Conservation (phyloP, 2,329 filamentous ascomycete species). For the Penicillium oxalicum region DNA sequence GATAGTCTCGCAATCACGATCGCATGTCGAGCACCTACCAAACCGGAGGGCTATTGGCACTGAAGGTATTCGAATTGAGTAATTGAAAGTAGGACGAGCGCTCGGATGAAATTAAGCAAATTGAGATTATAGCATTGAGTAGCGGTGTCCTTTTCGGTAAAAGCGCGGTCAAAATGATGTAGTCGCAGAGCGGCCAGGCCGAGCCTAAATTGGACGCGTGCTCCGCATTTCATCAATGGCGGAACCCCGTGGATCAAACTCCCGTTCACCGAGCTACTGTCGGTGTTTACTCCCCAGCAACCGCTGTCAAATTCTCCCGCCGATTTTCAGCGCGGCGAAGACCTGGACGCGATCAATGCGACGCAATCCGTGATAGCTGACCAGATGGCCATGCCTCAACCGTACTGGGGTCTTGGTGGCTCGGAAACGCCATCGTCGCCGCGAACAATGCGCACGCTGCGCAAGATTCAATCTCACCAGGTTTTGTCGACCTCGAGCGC, state of each 20-base stretch:
- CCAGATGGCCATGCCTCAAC: conserved; percentile 20
- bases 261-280: conserved; percentile 14
- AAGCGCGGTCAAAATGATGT: not conserved
- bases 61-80: too few relatives aligned
- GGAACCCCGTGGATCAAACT: conserved; percentile 15
- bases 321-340: too few relatives aligned
- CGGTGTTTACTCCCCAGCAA: too few relatives aligned
- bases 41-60: too few relatives aligned
- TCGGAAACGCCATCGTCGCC: conserved; percentile 49
- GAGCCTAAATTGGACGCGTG: not conserved
- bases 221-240: conserved; percentile 20
- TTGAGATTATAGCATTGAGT: too few relatives aligned
- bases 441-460: conserved; percentile 60
- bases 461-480: conserved; percentile 71
- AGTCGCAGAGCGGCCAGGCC: not conserved
- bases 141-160: too few relatives aligned
- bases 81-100: too few relatives aligned
- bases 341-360: not conserved
- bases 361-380: conserved; percentile 8
- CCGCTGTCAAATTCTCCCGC: too few relatives aligned
- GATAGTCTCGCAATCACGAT: not conserved
- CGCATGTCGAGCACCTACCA: too few relatives aligned
- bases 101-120: too few relatives aligned
- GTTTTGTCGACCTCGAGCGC: conserved; percentile 57
- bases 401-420: conserved; percentile 23